Percentiles rank a stretch among this genome's conserved stretches.
Evolutionary conservation across 805 yeast species (phyloP).

Genomic region (Teunomyces aglyptinius): DNA sequence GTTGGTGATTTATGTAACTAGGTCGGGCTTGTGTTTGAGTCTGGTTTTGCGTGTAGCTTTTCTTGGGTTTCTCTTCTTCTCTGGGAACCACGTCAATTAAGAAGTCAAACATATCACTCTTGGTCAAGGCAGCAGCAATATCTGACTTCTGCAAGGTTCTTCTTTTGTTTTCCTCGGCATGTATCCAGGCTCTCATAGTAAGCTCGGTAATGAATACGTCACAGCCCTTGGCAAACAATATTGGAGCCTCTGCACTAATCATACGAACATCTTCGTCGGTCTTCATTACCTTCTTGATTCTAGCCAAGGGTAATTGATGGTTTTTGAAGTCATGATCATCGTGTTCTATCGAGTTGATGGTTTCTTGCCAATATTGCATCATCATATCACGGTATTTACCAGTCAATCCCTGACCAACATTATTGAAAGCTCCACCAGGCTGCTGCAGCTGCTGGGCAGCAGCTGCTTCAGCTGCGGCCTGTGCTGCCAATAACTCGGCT

Average conservation of each 20-base stretch:
- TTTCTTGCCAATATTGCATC: constrained; percentile 97
- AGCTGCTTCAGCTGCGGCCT: constrained; percentile 48
- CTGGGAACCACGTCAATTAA: constrained; percentile 94
- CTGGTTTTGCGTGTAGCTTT: constrained; percentile 18
- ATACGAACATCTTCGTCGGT: constrained; percentile 95
- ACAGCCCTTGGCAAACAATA: constrained; percentile 95
- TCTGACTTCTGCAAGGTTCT: constrained; percentile 92
- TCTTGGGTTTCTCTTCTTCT: constrained; percentile 67
- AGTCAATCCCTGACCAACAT: constrained; percentile 88
- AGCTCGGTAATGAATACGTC: constrained; percentile 95
- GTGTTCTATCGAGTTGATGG: constrained; percentile 84
- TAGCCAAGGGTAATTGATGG: constrained; percentile 91
- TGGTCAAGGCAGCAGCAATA: constrained; percentile 91
- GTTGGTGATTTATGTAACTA: constrained; percentile 8
- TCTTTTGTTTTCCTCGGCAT: constrained; percentile 94
- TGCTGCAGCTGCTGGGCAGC: constrained; percentile 44
- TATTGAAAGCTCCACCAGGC: constrained; percentile 69
- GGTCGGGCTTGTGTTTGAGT: constrained; percentile 17
- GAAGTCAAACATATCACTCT: constrained; percentile 96
- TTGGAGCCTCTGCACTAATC: constrained; percentile 99
- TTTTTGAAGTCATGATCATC: constrained; percentile 89
- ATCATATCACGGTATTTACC: constrained; percentile 81
- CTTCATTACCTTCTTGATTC: constrained; percentile 97
- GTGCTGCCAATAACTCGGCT: constrained; percentile 41
- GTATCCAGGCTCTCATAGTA: constrained; percentile 99